Evolutionary conservation across 2,329 filamentous ascomycete species (phyloP), one percentile per base, ranked within the genome.

Genomic region (Fusarium brachygibbosum): DNA sequence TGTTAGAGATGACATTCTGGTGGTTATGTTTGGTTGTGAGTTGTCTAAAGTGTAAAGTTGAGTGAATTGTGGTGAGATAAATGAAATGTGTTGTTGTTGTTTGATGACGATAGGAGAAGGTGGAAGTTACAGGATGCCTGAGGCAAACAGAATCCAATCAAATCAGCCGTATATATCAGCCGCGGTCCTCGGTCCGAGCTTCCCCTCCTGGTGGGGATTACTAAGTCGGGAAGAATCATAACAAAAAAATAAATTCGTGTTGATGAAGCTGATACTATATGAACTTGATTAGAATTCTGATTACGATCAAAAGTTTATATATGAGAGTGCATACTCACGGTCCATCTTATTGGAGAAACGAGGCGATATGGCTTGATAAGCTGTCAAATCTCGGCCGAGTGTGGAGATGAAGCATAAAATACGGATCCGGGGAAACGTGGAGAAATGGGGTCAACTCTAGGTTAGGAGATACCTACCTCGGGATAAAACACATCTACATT

Each of bases 91-190:
- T 38, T 58, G 38, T 28, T 42, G 13, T 38, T 54, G 21, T 21
- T 40, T 38, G 56, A 48, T 59, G 42, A 44, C 35, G 55, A 61
- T 44, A 61, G 37, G 58, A 60, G 44, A 37, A 31, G 40, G 3
- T 21, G 40, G 6, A 0, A 46, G n/a, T 19, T 17, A 25, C 1
- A 42, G 5, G 16, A 17, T 61, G 58, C 58, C 58, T 61, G 55
- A 61, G 58, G 58, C 55, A 52, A 2, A 29, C 7, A 3, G n/a
- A 51, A 4, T 21, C 14, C 11, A 60, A 35, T 4, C 21, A 31
- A 9, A 60, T 61, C 29, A 61, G 58, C 58, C 58, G 58, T 52
- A 13, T 25, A 53, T 29, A 60, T 61, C 58, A 61, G 58, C 58
- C 58, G 58, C 41, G 55, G 31, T 34, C 44, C 55, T 61, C 55